Percentiles rank a stretch among this genome's conserved stretches.
Evolutionary conservation across 495 filamentous ascomycete species (phyloP).

Genomic region (Chaetomidium leptoderma): DNA sequence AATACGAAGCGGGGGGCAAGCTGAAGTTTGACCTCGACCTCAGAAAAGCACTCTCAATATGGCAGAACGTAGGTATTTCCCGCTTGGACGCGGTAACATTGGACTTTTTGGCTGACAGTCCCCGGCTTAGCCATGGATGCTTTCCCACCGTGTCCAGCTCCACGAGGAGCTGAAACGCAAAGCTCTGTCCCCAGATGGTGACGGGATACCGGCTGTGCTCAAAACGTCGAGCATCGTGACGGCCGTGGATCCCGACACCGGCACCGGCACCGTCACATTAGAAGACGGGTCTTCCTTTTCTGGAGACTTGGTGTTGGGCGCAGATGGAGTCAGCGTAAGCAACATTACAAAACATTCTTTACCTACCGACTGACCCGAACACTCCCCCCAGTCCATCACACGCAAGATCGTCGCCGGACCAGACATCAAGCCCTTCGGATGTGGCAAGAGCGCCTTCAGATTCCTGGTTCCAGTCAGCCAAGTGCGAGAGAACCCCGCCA

Average conservation of each 20-base stretch:
- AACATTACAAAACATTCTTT: constrained; percentile 18
- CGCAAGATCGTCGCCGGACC: constrained; percentile 11
- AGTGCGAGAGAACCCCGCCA: constrained; percentile 44
- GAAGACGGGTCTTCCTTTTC: constrained; percentile 34
- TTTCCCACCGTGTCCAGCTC: constrained; percentile 10
- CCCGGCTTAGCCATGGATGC: constrained; percentile 4
- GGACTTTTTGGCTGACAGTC: background rate
- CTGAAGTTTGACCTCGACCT: constrained; percentile 6
- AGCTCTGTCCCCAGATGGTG: background rate
- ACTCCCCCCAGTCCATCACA: constrained; percentile 9
- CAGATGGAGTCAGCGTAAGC: constrained; percentile 33
- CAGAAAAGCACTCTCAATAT: background rate
- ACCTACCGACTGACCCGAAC: background rate
- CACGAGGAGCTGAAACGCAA: constrained; percentile 10
- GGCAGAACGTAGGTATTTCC: constrained; percentile 4
- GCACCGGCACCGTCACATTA: constrained; percentile 40
- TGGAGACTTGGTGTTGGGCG: constrained; percentile 38
- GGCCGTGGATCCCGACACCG: constrained; percentile 41
- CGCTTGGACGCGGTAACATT: too few species aligned
- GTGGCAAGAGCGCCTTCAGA: constrained; percentile 56
- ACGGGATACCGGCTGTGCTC: constrained; percentile 2
- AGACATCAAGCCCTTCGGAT: constrained; percentile 4
- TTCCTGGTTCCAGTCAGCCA: constrained; percentile 49
- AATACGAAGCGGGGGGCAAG: background rate
- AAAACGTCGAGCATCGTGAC: constrained; percentile 27